Evolutionary conservation across 2,329 filamentous ascomycete species (phyloP), one percentile per base, ranked within the genome.

Genomic region (Conoideocrella luteorostrata): DNA sequence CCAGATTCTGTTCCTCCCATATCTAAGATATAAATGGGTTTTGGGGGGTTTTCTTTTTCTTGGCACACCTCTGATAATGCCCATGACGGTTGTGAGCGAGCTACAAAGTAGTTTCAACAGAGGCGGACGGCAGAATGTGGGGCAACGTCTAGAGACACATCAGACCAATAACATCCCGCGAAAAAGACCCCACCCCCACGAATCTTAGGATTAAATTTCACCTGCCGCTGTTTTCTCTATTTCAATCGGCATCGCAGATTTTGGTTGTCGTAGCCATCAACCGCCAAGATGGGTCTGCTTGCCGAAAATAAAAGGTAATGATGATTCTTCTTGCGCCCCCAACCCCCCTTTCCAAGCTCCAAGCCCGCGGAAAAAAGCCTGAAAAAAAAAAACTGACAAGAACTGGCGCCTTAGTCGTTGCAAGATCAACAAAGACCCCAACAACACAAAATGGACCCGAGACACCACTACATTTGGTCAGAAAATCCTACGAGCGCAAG

Each of bases 391-490:
- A n/a, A n/a, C n/a, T n/a, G n/a, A n/a, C n/a, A n/a, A n/a, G n/a
- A n/a, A n/a, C n/a, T n/a, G n/a, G n/a, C n/a, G n/a, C 12, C 26
- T 37, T 17, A 66, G 65, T 42, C 63, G 64, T 41, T 55, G 74
- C 38, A 95, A 91, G 68, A 82, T 97, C 59, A 85, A 84, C 52
- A 77, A 85, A 61, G 93, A 98, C 66, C 93, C 93, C 7, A 96
- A 97, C 69, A 98, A 97, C 65, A 95, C 88, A 38, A 81, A 79
- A 74, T 98, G 93, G 93, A 82, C 84, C 45, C 82, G 84, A 57
- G 84, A 90, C 61, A 87, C 84, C 51, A 77, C 77, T 45, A 83
- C 81, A 43, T 97, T 93, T 63, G 93, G 93, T 54, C 90, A 95
- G 63, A 87, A 82, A 59, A 91, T 97, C 53, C 81, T 98, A 58